A percentile compares a stretch with the other conserved stretches of the same genome.
Evolutionary conservation across 1,284 basidiomycete genomes (phyloP).

Genomic region (Boletus smithii): DNA sequence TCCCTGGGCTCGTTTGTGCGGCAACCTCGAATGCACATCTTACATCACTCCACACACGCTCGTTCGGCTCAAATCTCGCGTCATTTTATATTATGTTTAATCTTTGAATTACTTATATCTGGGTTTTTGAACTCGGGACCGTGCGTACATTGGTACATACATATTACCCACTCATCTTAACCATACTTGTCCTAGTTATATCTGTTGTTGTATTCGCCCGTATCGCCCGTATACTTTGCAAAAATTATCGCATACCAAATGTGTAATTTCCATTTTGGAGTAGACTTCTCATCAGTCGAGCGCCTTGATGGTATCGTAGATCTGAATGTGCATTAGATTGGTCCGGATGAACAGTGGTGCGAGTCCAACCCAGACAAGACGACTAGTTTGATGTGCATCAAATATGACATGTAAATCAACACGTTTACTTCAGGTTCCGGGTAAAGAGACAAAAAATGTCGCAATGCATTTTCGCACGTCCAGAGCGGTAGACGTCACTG

Average conservation of each 20-base stretch:
- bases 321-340: not conserved
- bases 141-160: slow-evolving; percentile 8
- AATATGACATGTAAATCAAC: slow-evolving; percentile 11
- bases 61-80: slow-evolving; percentile 2
- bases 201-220: slow-evolving; percentile 7
- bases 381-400: slow-evolving; percentile 1
- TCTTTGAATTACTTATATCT: slow-evolving; percentile 11
- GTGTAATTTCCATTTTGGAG: slow-evolving; percentile 3
- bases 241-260: slow-evolving; percentile 9
- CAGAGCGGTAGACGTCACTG: slow-evolving; percentile 23
- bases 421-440: not conserved
- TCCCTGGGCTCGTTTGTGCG: slow-evolving; percentile 13
- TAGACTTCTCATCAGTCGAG: not conserved
- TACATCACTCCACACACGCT: slow-evolving; percentile 16
- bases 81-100: slow-evolving; percentile 27
- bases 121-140: slow-evolving; percentile 20
- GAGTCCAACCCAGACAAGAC: not conserved
- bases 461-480: slow-evolving; percentile 21
- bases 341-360: too few relatives aligned
- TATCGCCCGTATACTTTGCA: slow-evolving; percentile 9
- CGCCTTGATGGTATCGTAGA: slow-evolving; percentile 4
- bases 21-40: slow-evolving; percentile 12
- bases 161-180: slow-evolving; percentile 1
- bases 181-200: slow-evolving; percentile 14
- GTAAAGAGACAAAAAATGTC: slow-evolving; percentile 3